A percentile compares a stretch with the other conserved stretches of the same genome.
These are phyloP conservation scores for Pseudogymnoascus sp. DNA, from an alignment of 2,329 filamentous ascomycete genomes.

Conservation along the genomic window DNA sequence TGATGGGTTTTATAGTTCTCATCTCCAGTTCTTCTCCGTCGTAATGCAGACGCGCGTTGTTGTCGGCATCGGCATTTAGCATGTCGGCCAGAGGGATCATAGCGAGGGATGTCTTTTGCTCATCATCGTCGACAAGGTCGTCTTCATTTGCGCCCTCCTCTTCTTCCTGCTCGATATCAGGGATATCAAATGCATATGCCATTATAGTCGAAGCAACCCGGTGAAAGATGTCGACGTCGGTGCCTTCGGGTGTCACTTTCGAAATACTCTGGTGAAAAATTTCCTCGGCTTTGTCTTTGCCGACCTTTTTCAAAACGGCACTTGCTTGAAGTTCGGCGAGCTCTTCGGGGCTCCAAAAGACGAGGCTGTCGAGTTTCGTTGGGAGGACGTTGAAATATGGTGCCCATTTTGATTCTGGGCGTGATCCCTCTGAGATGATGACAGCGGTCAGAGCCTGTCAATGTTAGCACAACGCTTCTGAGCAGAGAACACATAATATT, in stretches of 20 bases:
- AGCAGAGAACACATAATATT: background rate
- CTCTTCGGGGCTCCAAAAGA: slow-evolving; percentile 61
- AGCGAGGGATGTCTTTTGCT: slow-evolving; percentile 45
- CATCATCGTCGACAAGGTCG: slow-evolving; percentile 40
- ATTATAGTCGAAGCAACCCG: slow-evolving; percentile 63
- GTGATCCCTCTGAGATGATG: slow-evolving; percentile 20
- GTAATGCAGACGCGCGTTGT: slow-evolving; percentile 46
- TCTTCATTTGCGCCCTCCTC: slow-evolving; percentile 41
- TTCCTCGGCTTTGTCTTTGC: slow-evolving; percentile 51
- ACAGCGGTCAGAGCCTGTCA: slow-evolving; percentile 25
- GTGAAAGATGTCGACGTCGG: slow-evolving; percentile 46
- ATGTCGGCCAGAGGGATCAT: slow-evolving; percentile 68
- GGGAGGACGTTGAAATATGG: slow-evolving; percentile 59
- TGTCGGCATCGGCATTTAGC: slow-evolving; percentile 63
- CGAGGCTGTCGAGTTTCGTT: slow-evolving; percentile 55
- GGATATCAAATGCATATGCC: slow-evolving; percentile 66
- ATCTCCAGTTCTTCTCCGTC: slow-evolving; percentile 47
- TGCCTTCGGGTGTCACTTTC: slow-evolving; percentile 42
- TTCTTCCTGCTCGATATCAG: slow-evolving; percentile 24
- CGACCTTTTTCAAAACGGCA: slow-evolving; percentile 58
- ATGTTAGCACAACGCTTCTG: slow-evolving; percentile 13
- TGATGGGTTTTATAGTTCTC: slow-evolving; percentile 53
- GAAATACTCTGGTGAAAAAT: slow-evolving; percentile 48
- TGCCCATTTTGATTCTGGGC: slow-evolving; percentile 30
- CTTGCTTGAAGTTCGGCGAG: slow-evolving; percentile 57